phyloP scores from a whole-genome alignment of 495 filamentous ascomycete species.

The Penicillium lividum region DNA sequence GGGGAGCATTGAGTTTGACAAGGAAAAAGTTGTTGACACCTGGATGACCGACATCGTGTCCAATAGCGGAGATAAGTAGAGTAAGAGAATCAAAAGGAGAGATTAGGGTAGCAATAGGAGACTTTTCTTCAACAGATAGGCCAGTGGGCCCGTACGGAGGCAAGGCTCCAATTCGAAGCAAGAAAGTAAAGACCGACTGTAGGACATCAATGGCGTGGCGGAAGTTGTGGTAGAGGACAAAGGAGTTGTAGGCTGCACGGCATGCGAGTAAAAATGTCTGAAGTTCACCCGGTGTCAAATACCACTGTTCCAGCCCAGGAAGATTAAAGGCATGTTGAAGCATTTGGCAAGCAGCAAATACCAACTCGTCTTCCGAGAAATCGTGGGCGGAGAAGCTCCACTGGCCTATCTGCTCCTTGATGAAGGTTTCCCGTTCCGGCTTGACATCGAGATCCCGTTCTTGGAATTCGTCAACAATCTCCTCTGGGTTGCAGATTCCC shows the following conservation, averaged over 20 bases:
- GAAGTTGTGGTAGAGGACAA: slow-evolving; percentile 99
- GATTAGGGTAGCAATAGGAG: slow-evolving; percentile 71
- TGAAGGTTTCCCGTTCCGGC: slow-evolving; percentile 56
- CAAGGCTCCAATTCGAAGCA: slow-evolving; percentile 78
- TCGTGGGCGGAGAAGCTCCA: slow-evolving; percentile 91
- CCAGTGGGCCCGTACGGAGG: slow-evolving; percentile 58
- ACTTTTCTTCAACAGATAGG: slow-evolving; percentile 35
- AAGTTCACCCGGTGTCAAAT: slow-evolving; percentile 76
- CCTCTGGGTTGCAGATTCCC: slow-evolving; percentile 80
- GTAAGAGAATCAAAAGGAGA: slow-evolving; percentile 85
- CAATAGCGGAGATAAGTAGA: slow-evolving; percentile 89
- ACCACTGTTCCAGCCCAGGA: slow-evolving; percentile 79
- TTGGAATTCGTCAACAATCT: slow-evolving; percentile 53
- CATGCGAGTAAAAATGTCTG: slow-evolving; percentile 80
- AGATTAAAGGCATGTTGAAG: slow-evolving; percentile 83
- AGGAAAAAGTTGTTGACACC: slow-evolving; percentile 98
- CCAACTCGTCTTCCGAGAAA: slow-evolving; percentile 84
- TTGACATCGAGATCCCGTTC: slow-evolving; percentile 45
- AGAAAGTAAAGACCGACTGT: slow-evolving; percentile 89
- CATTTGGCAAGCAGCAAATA: slow-evolving; percentile 77
- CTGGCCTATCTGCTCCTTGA: slow-evolving; percentile 69
- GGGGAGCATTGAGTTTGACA: slow-evolving; percentile 85
- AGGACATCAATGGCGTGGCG: slow-evolving; percentile 95
- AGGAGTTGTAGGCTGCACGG: slow-evolving; percentile 85
- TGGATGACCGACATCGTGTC: slow-evolving; percentile 96